Evolutionary conservation across 768 basidiomycete genomes (phyloP), one percentile per base, ranked within the genome.

Genomic region (Boletus vermiculosoides): DNA sequence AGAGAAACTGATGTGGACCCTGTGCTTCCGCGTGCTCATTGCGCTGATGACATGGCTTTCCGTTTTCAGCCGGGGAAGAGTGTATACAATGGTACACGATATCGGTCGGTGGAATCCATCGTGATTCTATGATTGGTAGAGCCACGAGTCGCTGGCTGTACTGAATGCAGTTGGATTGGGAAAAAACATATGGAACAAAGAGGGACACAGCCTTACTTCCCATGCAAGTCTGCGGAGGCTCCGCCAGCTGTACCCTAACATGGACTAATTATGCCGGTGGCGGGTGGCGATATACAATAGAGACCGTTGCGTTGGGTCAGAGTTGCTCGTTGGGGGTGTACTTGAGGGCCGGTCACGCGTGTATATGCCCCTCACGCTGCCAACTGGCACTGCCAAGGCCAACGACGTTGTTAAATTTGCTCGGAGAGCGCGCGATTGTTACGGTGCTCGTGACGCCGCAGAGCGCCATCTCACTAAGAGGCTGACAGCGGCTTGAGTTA

Each of bases 1-100:
- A 47, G 50, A 55, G 59, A 58, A 58, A 56, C 54, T 61, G 57
- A 67, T 52, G 53, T 12, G 33, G 16, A 8, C 4, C 22, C 15
- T 41, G 60, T 18, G 45, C 33, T 23, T 33, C 42, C 61, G 37
- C 44, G 31, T 50, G 47, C 22, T 28, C 44, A 3, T 20, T 16
- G 45, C 5, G 46, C 46, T 40, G 23, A 28, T 55, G 52, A 36
- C 33, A 50, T 40, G 57, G 22, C 45, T 23, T 55, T 20, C 56
- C 50, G 52, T 52, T 54, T 54, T 30, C 76, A 97, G 94, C 79
- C 80, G 60, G 93, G 93, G 52, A 88, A 94, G 78, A 86, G 86
- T 69, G 85, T 90, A 13, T 97, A 95, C 82, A 82, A 90, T 78
- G 87, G 87, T 60, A 75, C 86, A 36, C 82, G 84, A 68, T 91